A percentile compares a stretch with the other conserved stretches of the same genome.
phyloP scores from a whole-genome alignment of 148 eudicot species.

The Fallopia convolvulus region DNA sequence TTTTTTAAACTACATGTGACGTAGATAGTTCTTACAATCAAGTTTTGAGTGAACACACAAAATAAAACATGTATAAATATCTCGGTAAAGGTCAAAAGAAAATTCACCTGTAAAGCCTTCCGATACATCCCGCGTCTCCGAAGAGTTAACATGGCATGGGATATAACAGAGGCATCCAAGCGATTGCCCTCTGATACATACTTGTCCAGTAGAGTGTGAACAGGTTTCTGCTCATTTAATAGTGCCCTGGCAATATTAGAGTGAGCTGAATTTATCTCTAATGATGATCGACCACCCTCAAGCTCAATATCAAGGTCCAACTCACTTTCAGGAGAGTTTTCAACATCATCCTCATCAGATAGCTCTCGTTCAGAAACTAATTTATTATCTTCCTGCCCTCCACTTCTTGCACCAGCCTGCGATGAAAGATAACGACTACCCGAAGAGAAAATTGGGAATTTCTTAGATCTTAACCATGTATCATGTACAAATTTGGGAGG shows the following conservation, averaged over 20 bases:
- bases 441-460: too few species aligned
- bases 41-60: not conserved
- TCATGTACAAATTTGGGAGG: too few species aligned
- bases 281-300: conserved; percentile 15
- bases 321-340: conserved; percentile 32
- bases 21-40: not conserved
- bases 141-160: conserved; percentile 25
- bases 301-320: conserved; percentile 28
- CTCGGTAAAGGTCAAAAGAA: not conserved
- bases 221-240: conserved; percentile 25
- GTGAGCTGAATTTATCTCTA: conserved; percentile 4
- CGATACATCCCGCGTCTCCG: conserved; percentile 39
- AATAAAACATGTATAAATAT: not conserved
- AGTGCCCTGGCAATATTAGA: conserved; percentile 31
- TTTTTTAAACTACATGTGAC: not conserved
- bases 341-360: conserved; percentile 32
- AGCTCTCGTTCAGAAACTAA: conserved; percentile 34
- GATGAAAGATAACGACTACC: conserved; percentile 11
- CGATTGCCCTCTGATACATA: conserved; percentile 50
- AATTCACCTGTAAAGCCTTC: conserved; percentile 74
- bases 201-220: conserved; percentile 39
- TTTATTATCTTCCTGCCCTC: conserved; percentile 13
- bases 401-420: conserved; percentile 15
- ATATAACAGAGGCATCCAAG: conserved; percentile 23
- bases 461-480: too few species aligned